These are phyloP conservation scores for Leccinum fibrillosum DNA, from an alignment of 768 basidiomycete genomes.

Conservation along the genomic window DNA sequence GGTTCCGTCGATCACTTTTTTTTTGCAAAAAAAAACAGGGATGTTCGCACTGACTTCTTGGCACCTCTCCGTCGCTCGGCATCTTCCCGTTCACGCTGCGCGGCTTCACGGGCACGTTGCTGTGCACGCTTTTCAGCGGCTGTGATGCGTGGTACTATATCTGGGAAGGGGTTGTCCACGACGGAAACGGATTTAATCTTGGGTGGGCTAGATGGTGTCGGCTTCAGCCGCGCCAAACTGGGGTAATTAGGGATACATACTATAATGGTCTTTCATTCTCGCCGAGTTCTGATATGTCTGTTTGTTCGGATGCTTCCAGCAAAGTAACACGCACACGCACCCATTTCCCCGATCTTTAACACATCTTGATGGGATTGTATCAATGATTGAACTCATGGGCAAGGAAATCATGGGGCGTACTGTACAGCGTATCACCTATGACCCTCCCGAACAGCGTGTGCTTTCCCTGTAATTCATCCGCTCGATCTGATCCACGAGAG, in stretches of 20 bases:
- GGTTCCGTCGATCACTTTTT: not conserved
- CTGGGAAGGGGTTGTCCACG: conserved; percentile 90
- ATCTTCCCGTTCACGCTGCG: conserved; percentile 77
- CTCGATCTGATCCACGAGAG: conserved; percentile 54
- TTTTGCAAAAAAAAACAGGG: not conserved
- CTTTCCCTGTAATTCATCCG: conserved; percentile 91
- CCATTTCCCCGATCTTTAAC: conserved; percentile 87
- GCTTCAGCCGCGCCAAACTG: conserved; percentile 1
- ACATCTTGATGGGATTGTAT: conserved; percentile 53
- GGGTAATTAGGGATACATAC: conserved; percentile 39
- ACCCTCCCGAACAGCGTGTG: conserved; percentile 93
- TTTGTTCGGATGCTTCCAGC: not conserved
- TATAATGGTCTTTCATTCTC: conserved; percentile 76
- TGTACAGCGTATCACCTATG: conserved; percentile 86
- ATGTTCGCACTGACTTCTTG: conserved; percentile 66
- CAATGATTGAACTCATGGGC: not conserved
- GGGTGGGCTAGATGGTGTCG: conserved; percentile 61
- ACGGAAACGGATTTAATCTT: conserved; percentile 85
- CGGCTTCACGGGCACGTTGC: conserved; percentile 73
- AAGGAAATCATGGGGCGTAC: conserved; percentile 42
- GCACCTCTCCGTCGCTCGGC: conserved; percentile 67
- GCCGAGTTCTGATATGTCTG: conserved; percentile 54
- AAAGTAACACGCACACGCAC: conserved; percentile 39
- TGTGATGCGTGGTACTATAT: conserved; percentile 95
- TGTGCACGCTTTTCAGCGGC: conserved; percentile 88